Percentiles rank a stretch among this genome's conserved stretches.
phyloP scores from a whole-genome alignment of 1,284 basidiomycete species.

The Puccinia hordei region DNA sequence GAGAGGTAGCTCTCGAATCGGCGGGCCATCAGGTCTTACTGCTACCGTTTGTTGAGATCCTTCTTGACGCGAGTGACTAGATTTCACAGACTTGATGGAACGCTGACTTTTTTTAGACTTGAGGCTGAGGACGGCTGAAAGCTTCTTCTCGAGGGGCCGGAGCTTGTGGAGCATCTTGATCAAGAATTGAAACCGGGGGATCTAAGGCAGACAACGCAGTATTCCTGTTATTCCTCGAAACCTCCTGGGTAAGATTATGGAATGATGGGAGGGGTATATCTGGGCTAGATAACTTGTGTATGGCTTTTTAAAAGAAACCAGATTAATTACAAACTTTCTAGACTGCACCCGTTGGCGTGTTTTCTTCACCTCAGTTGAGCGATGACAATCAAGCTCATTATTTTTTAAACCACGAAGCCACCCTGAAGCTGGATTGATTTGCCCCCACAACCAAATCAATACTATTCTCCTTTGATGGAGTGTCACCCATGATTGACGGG shows the following conservation, averaged over 20 bases:
- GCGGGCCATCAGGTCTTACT: not conserved
- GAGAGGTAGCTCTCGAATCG: not conserved
- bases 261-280: not conserved
- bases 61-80: not conserved
- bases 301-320: too few species aligned
- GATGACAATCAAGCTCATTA: too few species aligned
- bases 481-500: too few species aligned
- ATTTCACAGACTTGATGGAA: conserved; percentile 1
- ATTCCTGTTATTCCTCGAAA: conserved; percentile 2
- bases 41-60: not conserved
- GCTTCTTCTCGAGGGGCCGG: conserved; percentile 11
- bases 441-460: too few species aligned
- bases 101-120: conserved; percentile 12
- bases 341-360: too few species aligned
- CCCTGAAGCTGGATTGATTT: too few species aligned
- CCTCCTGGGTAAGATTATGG: not conserved
- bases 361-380: too few species aligned
- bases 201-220: not conserved
- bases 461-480: too few species aligned
- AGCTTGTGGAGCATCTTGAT: conserved; percentile 17
- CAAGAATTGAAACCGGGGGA: not conserved
- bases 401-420: too few species aligned
- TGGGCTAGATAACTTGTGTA: too few species aligned
- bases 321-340: too few species aligned
- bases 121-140: conserved; percentile 14